phyloP scores from a whole-genome alignment of 306 rosid species.

The Coriaria nepalensis region DNA sequence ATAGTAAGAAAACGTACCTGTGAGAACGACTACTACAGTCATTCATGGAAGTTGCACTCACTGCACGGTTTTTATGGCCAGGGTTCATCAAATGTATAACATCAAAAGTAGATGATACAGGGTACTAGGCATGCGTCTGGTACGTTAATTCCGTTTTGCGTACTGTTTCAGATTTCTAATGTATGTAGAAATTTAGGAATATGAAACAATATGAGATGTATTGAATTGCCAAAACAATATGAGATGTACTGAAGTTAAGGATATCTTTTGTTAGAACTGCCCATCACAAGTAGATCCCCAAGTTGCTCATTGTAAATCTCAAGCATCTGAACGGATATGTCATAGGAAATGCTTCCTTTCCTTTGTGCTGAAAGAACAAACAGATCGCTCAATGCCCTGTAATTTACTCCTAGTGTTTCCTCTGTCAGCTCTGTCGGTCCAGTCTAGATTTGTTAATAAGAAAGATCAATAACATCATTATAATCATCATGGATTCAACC shows the following conservation, averaged over 20 bases:
- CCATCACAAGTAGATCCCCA: conserved; percentile 60
- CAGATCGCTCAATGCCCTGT: conserved; percentile 75
- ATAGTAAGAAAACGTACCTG: conserved; percentile 27
- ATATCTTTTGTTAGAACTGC: conserved; percentile 59
- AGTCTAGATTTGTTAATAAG: conserved; percentile 31
- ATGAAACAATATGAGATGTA: conserved; percentile 9
- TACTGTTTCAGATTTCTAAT: conserved; percentile 68
- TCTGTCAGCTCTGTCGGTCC: conserved; percentile 66
- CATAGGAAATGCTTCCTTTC: conserved; percentile 54
- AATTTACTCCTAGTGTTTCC: conserved; percentile 78
- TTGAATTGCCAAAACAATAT: not conserved
- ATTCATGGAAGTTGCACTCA: conserved; percentile 81
- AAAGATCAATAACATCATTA: conserved; percentile 10
- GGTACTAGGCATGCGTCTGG: conserved; percentile 76
- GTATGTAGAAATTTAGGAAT: conserved; percentile 42
- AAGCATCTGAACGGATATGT: conserved; percentile 82
- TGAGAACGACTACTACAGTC: conserved; percentile 91
- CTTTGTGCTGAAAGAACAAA: conserved; percentile 63
- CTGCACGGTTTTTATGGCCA: conserved; percentile 74
- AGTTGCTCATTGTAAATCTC: conserved; percentile 97
- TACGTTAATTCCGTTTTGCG: conserved; percentile 67
- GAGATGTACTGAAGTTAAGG: conserved; percentile 27
- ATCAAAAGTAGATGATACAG: conserved; percentile 61
- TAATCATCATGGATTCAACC: not conserved
- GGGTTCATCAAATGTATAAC: conserved; percentile 70